Conservation (phyloP, 352 stramenopile genomes). For the Thalassiosira exigua region DNA sequence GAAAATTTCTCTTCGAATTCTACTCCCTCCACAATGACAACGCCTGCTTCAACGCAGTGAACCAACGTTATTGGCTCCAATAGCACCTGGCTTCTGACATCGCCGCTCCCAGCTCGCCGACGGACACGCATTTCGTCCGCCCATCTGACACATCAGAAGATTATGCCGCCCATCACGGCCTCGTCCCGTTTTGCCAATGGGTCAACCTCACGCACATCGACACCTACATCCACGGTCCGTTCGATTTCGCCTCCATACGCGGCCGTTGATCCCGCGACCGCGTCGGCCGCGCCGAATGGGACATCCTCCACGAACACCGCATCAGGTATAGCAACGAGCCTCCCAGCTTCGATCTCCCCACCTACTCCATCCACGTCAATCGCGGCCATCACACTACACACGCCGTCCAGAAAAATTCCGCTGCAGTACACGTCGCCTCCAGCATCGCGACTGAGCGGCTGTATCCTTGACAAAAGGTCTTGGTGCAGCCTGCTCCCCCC, state of each 20-base stretch:
- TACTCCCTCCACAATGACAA: conserved; percentile 4
- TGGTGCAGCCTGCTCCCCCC: neutral
- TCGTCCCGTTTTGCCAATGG: conserved; percentile 6
- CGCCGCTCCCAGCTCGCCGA: neutral
- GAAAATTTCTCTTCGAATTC: conserved; percentile 27
- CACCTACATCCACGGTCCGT: conserved; percentile 13
- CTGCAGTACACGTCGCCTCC: neutral
- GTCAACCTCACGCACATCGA: neutral
- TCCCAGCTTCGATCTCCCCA: conserved; percentile 4
- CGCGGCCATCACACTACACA: neutral
- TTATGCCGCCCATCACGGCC: neutral
- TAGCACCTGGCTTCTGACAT: conserved; percentile 1
- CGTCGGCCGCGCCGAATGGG: conserved; percentile 6
- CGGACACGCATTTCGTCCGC: neutral
- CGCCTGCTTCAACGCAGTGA: conserved; percentile 9
- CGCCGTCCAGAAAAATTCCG: neutral
- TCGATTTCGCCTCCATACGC: conserved; percentile 9
- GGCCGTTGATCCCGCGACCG: conserved; percentile 13
- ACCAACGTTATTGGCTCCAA: conserved; percentile 33
- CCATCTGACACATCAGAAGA: neutral
- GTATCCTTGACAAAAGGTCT: neutral
- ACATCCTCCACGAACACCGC: neutral
- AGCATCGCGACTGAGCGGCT: neutral
- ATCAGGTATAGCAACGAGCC: neutral
- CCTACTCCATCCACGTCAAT: conserved; percentile 11